These are phyloP conservation scores for Microthlaspi erraticum DNA, from an alignment of 345 rosid genomes.

Conservation along the genomic window DNA sequence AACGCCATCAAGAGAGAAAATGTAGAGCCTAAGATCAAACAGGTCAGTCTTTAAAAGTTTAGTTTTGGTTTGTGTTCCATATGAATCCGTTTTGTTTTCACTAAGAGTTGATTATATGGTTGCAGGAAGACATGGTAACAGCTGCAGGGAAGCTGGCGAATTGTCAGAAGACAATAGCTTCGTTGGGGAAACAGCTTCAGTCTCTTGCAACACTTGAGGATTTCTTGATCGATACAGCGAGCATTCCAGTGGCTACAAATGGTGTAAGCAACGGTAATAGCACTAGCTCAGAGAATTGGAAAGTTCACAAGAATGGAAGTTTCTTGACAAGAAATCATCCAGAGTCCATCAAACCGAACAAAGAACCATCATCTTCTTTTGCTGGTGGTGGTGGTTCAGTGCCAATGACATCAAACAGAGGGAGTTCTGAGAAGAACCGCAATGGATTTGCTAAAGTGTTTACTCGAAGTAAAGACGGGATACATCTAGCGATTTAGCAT, in stretches of 20 bases:
- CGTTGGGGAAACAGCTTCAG: conserved; percentile 80
- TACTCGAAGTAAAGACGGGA: conserved; percentile 85
- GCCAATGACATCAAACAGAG: conserved; percentile 48
- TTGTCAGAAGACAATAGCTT: conserved; percentile 93
- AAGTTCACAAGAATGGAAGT: conserved; percentile 54
- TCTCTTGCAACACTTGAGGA: conserved; percentile 96
- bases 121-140: conserved; percentile 77
- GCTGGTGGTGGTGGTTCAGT: background rate
- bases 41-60: conserved; percentile 51
- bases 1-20: conserved; percentile 46
- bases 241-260: conserved; percentile 46
- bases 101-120: conserved; percentile 28
- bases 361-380: conserved; percentile 43
- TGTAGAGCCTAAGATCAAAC: conserved; percentile 80
- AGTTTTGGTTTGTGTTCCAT: background rate
- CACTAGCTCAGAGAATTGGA: conserved; percentile 58
- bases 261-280: conserved; percentile 40
- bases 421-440: conserved; percentile 71
- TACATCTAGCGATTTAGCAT: conserved; percentile 77
- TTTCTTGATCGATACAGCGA: conserved; percentile 77
- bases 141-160: conserved; percentile 89
- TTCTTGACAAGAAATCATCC: conserved; percentile 47
- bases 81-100: background rate
- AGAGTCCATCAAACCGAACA: conserved; percentile 28
- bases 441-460: conserved; percentile 91